Base-by-base conservation (phyloP, 2,329 filamentous ascomycete genomes). In the Aotearoamyces nothofagi region DNA sequence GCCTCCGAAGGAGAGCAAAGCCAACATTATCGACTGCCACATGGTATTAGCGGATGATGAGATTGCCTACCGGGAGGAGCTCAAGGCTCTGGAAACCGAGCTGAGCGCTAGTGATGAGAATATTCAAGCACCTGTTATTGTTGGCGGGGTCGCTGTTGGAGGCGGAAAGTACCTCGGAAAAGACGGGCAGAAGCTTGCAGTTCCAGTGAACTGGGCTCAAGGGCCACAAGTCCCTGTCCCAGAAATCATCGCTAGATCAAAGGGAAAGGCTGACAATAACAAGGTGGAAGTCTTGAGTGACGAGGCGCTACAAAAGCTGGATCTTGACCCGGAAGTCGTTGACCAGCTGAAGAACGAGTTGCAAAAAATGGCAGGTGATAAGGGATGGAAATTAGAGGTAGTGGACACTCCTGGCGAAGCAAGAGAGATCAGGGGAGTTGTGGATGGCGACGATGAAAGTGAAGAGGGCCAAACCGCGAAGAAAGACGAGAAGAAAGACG, bases 301-400 rank as follows among this genome's bases (percentile, higher is more conserved):
- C 15, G 69, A 76, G 19, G 73, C 86, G 37, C 58, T 92, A 20
- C 67, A 73, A 44, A 66, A 69, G 42, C 55, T 81, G 24, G 69
- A 78, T 9, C 33, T 50, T 3, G 45, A 47, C 29, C 66, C 67
- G 0, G 64, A 75, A 26, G 62, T 74, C 24, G 61, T 92, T 3
- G 73, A 86, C 41, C 61, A 72, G 25, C 58, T 92, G 47, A 67
- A 67, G 42, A 63, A 72, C 37, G 61, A 80, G 45, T 53, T 92
- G 33, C 63, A 79, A 46, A 66, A 71, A 42, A 47, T 79, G 22
- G 80, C 81, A 0, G 68, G 72, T 3, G 71, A 76, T 5, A 68
- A 73, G 39, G 71, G 72, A 10, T 93, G 84, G 83, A 78, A 74
- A 43, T 57, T 93, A 34, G 80, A 90, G 51, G 61, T 90, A 9